phyloP scores from a whole-genome alignment of 108 stramenopile species.

The Nannochloropsis salina region DNA sequence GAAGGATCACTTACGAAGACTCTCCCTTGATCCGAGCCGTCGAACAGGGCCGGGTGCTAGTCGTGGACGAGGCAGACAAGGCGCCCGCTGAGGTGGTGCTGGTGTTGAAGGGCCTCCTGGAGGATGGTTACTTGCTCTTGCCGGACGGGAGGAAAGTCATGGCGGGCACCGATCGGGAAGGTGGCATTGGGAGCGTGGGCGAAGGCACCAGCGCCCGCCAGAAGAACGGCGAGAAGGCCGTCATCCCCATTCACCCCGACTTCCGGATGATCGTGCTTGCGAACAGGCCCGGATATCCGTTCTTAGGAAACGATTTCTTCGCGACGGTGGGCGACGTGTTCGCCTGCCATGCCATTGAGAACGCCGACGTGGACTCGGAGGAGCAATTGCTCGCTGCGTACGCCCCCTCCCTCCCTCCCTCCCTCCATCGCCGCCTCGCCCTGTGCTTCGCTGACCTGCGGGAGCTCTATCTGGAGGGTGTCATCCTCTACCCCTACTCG shows the following conservation, averaged over 20 bases:
- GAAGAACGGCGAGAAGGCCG: background rate
- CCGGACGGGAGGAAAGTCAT: constrained; percentile 65
- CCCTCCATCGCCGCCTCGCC: constrained; percentile 56
- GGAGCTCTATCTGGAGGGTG: constrained; percentile 57
- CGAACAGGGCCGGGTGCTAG: constrained; percentile 62
- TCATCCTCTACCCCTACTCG: constrained; percentile 68
- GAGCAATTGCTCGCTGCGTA: constrained; percentile 58
- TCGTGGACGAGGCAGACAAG: constrained; percentile 88
- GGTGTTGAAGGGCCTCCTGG: constrained; percentile 70
- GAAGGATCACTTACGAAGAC: constrained; percentile 66
- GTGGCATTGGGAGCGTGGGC: background rate
- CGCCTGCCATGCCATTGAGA: constrained; percentile 58
- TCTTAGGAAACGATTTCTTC: constrained; percentile 76
- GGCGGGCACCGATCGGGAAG: background rate
- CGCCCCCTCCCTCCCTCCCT: constrained; percentile 57
- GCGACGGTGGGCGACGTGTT: constrained; percentile 70
- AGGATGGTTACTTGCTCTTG: constrained; percentile 74
- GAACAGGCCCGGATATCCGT: constrained; percentile 81
- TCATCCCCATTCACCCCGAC: background rate
- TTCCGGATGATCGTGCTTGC: constrained; percentile 63
- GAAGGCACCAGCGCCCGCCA: background rate
- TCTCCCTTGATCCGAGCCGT: constrained; percentile 73
- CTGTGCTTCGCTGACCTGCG: constrained; percentile 65
- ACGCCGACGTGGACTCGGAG: constrained; percentile 63
- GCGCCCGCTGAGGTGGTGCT: constrained; percentile 78